phyloP scores from a whole-genome alignment of 345 rosid species.

The Corchorus olitorius region DNA sequence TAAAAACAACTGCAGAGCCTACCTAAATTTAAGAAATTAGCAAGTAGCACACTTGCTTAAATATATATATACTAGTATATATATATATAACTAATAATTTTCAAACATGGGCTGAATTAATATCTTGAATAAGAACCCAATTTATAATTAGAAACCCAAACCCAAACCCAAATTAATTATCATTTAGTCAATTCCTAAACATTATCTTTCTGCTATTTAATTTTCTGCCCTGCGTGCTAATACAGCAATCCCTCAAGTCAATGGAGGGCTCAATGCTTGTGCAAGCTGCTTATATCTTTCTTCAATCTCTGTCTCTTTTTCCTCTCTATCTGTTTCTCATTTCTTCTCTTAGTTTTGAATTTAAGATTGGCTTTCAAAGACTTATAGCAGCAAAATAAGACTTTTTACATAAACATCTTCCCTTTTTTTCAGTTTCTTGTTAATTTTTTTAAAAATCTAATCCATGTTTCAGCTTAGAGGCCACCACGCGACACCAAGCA shows the following conservation, averaged over 20 bases:
- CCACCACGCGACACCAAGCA: conserved; percentile 20
- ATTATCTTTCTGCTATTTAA: neutral
- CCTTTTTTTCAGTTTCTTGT: neutral
- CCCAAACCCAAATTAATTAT: neutral
- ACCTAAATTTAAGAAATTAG: no score
- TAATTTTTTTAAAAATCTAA: neutral
- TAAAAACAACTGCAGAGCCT: no score
- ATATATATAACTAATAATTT: no score
- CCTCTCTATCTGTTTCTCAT: neutral
- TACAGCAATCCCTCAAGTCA: neutral
- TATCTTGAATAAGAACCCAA: no score
- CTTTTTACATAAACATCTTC: neutral
- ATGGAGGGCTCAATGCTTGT: neutral
- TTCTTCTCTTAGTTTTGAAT: neutral
- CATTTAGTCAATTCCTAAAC: neutral
- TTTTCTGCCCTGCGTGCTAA: neutral
- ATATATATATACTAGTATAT: no score
- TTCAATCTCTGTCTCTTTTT: neutral
- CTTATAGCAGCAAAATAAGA: neutral
- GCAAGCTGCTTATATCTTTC: neutral
- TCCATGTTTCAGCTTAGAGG: conserved; percentile 27
- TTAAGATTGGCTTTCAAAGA: neutral
- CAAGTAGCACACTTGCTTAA: no score
- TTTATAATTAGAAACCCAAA: no score
- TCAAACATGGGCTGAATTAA: no score